These are phyloP conservation scores for Dictyostelium intermedium DNA, from an alignment of 78 protist species.

Conservation along the genomic window DNA sequence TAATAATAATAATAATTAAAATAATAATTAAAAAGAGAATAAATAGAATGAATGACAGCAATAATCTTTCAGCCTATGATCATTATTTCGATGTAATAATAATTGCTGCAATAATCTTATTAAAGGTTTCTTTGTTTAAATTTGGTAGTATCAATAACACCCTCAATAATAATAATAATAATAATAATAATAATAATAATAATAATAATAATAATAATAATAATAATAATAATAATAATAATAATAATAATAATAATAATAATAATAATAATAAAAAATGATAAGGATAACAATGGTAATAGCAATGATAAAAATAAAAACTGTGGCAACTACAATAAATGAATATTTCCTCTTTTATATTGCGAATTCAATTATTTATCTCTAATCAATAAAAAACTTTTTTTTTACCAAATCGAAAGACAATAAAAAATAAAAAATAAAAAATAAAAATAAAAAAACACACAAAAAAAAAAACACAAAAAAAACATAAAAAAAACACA, in stretches of 20 bases:
- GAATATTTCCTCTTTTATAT: too few relatives aligned
- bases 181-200: constrained; percentile 15
- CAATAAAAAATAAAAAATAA: too few relatives aligned
- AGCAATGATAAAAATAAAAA: background rate
- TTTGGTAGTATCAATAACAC: background rate
- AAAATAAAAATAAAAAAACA: background rate
- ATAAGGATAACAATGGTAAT: background rate
- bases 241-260: too few relatives aligned
- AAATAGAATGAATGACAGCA: background rate
- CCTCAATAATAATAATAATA: background rate
- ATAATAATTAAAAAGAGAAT: background rate
- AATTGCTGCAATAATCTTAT: background rate
- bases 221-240: too few relatives aligned
- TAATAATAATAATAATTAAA: background rate
- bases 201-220: background rate
- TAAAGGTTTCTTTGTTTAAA: background rate
- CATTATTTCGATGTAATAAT: background rate
- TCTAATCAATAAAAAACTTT: too few relatives aligned
- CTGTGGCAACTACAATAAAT: background rate
- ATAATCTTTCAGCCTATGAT: background rate
- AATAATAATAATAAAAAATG: too few relatives aligned
- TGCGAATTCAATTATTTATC: background rate
- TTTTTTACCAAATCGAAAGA: background rate
- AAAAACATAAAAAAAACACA: background rate
- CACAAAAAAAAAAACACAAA: background rate